Percentiles rank a stretch among this genome's conserved stretches.
Evolutionary conservation across 345 rosid genomes (phyloP).

Genomic region (Gynandropsis gynandra): DNA sequence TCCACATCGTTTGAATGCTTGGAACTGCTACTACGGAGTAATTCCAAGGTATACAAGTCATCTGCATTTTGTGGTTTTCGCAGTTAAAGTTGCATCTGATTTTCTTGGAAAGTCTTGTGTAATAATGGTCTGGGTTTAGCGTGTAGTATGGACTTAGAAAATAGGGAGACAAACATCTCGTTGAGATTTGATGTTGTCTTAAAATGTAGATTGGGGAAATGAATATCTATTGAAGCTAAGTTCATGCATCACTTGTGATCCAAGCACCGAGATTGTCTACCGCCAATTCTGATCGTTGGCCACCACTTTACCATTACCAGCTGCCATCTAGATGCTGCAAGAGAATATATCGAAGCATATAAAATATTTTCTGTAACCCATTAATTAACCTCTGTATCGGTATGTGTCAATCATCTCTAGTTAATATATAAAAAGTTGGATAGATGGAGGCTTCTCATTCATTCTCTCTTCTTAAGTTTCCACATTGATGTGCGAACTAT

Average conservation of each 20-base stretch:
- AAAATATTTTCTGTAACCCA: conserved; percentile 64
- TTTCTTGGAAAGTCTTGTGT: too few species aligned
- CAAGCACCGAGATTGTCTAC: conserved; percentile 51
- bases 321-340: conserved; percentile 87
- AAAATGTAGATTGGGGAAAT: conserved; percentile 45
- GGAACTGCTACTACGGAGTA: too few species aligned
- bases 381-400: conserved; percentile 82
- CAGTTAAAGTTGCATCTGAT: too few species aligned
- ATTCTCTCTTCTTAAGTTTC: too few species aligned
- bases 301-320: conserved; percentile 69
- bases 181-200: not conserved
- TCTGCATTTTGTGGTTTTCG: too few species aligned
- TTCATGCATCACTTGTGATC: conserved; percentile 54
- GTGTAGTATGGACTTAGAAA: conserved; percentile 12
- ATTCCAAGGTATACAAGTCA: too few species aligned
- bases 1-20: too few species aligned
- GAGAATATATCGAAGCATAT: conserved; percentile 85
- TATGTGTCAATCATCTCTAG: conserved; percentile 24
- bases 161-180: too few species aligned
- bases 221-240: conserved; percentile 51
- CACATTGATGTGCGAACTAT: too few species aligned
- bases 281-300: conserved; percentile 69
- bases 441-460: too few species aligned
- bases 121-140: conserved; percentile 3
- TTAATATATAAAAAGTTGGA: too few species aligned